These are phyloP conservation scores for Geranomyces michiganensis DNA, from an alignment of 192 early-diverging fungal species.

Conservation along the genomic window DNA sequence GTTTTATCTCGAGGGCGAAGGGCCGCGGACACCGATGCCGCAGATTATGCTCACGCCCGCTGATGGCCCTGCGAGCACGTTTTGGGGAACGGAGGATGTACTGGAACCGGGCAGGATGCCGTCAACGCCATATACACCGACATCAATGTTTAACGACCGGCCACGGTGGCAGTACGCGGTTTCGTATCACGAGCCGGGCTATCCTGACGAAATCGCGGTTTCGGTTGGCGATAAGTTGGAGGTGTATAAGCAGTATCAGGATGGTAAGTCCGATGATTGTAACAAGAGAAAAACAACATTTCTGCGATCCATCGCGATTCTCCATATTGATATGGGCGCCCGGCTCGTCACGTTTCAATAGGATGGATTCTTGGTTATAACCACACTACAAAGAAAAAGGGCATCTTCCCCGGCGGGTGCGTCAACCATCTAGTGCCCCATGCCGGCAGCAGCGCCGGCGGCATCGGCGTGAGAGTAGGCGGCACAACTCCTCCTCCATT, in stretches of 20 bases:
- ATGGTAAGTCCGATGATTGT: no score
- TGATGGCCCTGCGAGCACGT: not conserved
- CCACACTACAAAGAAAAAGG: not conserved
- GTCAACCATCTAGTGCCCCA: not conserved
- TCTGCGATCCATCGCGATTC: no score
- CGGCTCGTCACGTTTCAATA: no score
- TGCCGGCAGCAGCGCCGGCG: no score
- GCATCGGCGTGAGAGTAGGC: no score
- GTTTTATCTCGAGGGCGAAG: conserved; percentile 9
- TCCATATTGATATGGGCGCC: no score
- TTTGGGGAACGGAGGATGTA: not conserved
- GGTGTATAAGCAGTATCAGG: conserved; percentile 3
- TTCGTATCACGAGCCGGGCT: not conserved
- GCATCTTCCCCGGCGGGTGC: conserved; percentile 12
- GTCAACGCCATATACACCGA: not conserved
- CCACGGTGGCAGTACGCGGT: not conserved
- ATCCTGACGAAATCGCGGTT: conserved; percentile 3
- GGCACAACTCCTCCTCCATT: not conserved
- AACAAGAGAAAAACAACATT: no score
- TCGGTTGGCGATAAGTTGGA: conserved; percentile 9
- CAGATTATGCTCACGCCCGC: conserved; percentile 10
- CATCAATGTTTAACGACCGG: not conserved
- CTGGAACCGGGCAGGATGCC: not conserved
- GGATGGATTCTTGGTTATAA: conserved; percentile 14
- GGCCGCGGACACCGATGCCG: conserved; percentile 9